Percentiles rank a stretch among this genome's conserved stretches.
Evolutionary conservation across 768 basidiomycete genomes (phyloP).

Genomic region (Mycena maculata): DNA sequence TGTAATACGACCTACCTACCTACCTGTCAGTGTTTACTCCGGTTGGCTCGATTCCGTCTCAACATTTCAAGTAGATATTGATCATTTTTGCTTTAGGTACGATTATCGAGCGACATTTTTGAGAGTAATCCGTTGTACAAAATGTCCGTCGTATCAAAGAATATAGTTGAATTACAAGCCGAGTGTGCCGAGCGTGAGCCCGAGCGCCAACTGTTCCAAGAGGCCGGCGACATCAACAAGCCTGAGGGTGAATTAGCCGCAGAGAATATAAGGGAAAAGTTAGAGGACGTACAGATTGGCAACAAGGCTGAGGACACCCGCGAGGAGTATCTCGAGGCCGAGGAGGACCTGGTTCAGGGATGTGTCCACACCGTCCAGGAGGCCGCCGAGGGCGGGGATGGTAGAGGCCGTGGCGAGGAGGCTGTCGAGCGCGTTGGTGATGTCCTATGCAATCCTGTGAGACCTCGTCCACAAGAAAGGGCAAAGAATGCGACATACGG

Average conservation of each 20-base stretch:
- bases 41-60: too few relatives aligned
- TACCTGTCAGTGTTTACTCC: too few relatives aligned
- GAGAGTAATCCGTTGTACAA: too few relatives aligned
- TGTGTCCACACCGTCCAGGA: conserved; percentile 39
- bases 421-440: conserved; percentile 36
- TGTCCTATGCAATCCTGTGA: conserved; percentile 37
- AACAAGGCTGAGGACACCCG: conserved; percentile 43
- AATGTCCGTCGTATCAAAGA: too few relatives aligned
- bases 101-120: too few relatives aligned
- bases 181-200: conserved; percentile 31
- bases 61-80: too few relatives aligned
- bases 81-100: too few relatives aligned
- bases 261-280: conserved; percentile 38
- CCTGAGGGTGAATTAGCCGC: conserved; percentile 15
- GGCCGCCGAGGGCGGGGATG: conserved; percentile 38
- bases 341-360: conserved; percentile 39
- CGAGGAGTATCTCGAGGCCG: conserved; percentile 43
- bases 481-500: too few relatives aligned
- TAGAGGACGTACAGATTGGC: conserved; percentile 36
- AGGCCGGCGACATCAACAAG: conserved; percentile 32
- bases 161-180: too few relatives aligned
- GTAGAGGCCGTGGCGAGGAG: conserved; percentile 34
- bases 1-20: too few relatives aligned
- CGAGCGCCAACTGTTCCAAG: conserved; percentile 24
- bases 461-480: too few relatives aligned